These are phyloP conservation scores for Camelina neglecta DNA, from an alignment of 345 rosid species.

Conservation along the genomic window DNA sequence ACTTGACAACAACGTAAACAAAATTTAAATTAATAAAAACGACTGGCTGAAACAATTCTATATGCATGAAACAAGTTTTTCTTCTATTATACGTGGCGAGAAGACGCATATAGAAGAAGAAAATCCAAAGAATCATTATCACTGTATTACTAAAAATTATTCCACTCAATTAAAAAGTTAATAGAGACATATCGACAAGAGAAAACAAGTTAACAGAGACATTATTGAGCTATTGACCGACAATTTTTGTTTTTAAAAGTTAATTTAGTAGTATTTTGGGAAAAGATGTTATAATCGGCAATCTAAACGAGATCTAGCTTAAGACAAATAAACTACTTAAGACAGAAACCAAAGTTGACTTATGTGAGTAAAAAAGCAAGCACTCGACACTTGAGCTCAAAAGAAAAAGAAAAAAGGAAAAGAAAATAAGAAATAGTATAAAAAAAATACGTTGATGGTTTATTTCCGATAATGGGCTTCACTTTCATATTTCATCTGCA, in stretches of 20 bases:
- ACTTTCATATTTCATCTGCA: not conserved
- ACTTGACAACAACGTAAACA: not conserved
- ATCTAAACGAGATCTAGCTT: not conserved
- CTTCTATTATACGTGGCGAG: not conserved
- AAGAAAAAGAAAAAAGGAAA: no score
- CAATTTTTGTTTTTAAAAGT: not conserved
- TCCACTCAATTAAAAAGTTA: not conserved
- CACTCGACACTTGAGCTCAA: not conserved
- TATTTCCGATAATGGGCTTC: not conserved
- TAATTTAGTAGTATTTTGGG: not conserved
- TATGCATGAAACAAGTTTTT: not conserved
- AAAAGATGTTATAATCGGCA: not conserved
- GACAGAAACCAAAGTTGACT: not conserved
- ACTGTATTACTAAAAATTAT: not conserved
- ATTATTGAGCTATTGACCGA: not conserved
- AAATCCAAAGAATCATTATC: slow-evolving; percentile 16
- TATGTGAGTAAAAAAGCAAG: not conserved
- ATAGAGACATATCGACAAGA: slow-evolving; percentile 10
- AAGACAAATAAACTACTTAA: not conserved
- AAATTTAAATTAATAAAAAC: not conserved
- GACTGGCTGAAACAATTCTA: not conserved
- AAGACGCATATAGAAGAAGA: not conserved
- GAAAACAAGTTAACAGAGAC: not conserved
- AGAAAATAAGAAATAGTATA: no score
- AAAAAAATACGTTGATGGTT: not conserved